Evolutionary conservation across 768 basidiomycete species (phyloP).

Genomic region (Cystobasidium tubakii): DNA sequence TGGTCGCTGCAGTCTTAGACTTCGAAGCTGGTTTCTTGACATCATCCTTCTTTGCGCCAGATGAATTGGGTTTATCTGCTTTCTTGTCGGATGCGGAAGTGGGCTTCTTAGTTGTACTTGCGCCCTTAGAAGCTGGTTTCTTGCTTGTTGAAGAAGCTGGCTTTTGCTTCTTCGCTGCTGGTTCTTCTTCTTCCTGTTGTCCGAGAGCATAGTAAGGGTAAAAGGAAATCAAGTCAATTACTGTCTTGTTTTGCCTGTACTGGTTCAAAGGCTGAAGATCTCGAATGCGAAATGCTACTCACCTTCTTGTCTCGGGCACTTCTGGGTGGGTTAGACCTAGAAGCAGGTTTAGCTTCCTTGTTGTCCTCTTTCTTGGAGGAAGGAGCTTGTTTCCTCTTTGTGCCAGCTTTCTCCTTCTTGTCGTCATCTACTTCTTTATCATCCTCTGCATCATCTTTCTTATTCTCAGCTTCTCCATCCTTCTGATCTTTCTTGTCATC

Average conservation of each 20-base stretch:
- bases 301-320: constrained; percentile 23
- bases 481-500: constrained; percentile 18
- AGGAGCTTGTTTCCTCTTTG: constrained; percentile 54
- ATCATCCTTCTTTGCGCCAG: not conserved
- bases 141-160: not conserved
- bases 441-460: not conserved
- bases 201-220: not conserved
- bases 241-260: too few species aligned
- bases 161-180: constrained; percentile 31
- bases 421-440: not conserved
- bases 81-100: not conserved
- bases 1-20: not conserved
- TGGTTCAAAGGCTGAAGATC: too few species aligned
- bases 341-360: constrained; percentile 21
- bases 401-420: constrained; percentile 53
- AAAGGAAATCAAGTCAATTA: not conserved
- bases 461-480: not conserved
- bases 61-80: not conserved
- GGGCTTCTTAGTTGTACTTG: not conserved
- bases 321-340: constrained; percentile 8
- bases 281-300: not conserved
- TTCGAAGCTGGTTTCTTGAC: constrained; percentile 15
- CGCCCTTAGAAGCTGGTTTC: constrained; percentile 6
- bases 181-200: constrained; percentile 25
- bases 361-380: constrained; percentile 4